Evolutionary conservation across 441 rosid genomes (phyloP), one percentile per base, ranked within the genome.

Genomic region (Eruca vesicaria): DNA sequence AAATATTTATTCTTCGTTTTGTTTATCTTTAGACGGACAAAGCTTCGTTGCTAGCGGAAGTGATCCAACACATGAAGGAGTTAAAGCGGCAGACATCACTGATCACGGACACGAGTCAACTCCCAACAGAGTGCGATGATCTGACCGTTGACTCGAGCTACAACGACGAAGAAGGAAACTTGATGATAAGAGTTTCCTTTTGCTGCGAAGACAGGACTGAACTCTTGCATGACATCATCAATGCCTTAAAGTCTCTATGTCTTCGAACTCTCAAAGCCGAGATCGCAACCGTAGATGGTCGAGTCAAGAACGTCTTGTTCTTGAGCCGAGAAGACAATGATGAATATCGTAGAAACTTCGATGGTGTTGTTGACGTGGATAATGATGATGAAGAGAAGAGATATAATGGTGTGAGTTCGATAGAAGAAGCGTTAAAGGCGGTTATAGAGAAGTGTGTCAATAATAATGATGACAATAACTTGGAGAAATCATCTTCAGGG

Each of bases 121-220:
- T 95, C 18, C 99, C 98, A 1, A 91, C 98, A 3, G 99, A 95
- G 79, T 75, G 77, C 8, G 93, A 95, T 60, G 98, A 95, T 79
- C 84, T 95, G 72, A 86, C 89, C 0, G 93, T 95, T 16, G 98
- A 90, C 72, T 70, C 94, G 1, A 71, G 88, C 2, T 96, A 89
- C 79, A 69, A 63, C 72, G 98, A 91, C 32, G 96, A 90, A 69
- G 92, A 90, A 45, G 98, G 97, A 28, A 87, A 85, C 82, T 86
- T 91, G 35, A 88, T 92, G 63, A 87, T 95, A 60, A 91, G 86
- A 83, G 98, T 97, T 16, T 85, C 99, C 15, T 82, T 95, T 78
- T 91, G 97, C 78, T 95, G 98, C 57, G 93, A 93, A 68, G 99
- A 95, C 74, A 82, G 99, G 76, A 84, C 90, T 16, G 96, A 92